phyloP scores from a whole-genome alignment of 306 rosid species.

The Oemleria cerasiformis region DNA sequence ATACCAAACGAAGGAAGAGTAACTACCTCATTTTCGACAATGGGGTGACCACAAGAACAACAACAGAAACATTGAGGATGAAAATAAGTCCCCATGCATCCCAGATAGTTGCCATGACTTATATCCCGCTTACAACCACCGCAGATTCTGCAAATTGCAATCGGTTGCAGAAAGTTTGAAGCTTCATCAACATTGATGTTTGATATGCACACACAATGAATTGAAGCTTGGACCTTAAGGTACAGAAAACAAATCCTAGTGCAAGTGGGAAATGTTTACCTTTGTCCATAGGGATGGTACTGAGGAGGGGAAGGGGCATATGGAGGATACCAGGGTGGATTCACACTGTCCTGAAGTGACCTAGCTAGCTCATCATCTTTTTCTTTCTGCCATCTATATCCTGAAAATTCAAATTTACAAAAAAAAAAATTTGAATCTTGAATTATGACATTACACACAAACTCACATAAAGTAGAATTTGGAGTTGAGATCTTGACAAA shows the following conservation, averaged over 20 bases:
- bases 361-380: conserved; percentile 48
- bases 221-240: not conserved
- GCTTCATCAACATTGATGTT: conserved; percentile 15
- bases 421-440: conserved; percentile 7
- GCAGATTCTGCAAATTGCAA: conserved; percentile 45
- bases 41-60: conserved; percentile 66
- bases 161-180: conserved; percentile 10
- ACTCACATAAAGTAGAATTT: not conserved
- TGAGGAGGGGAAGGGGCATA: conserved; percentile 41
- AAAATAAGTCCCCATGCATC: conserved; percentile 62
- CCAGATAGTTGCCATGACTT: conserved; percentile 63
- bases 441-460: not conserved
- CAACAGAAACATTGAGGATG: conserved; percentile 88
- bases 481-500: conserved; percentile 1
- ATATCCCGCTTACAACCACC: conserved; percentile 72
- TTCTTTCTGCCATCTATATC: conserved; percentile 47
- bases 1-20: conserved; percentile 21
- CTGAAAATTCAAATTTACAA: conserved; percentile 30
- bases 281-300: conserved; percentile 41
- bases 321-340: conserved; percentile 56
- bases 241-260: conserved; percentile 4
- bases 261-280: conserved; percentile 35
- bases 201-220: conserved; percentile 8
- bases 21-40: conserved; percentile 81
- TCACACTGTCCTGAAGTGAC: conserved; percentile 40